A percentile compares a stretch with the other conserved stretches of the same genome.
These are phyloP conservation scores for Coniochaeta sp. DNA, from an alignment of 2,329 filamentous ascomycete genomes.

Conservation along the genomic window DNA sequence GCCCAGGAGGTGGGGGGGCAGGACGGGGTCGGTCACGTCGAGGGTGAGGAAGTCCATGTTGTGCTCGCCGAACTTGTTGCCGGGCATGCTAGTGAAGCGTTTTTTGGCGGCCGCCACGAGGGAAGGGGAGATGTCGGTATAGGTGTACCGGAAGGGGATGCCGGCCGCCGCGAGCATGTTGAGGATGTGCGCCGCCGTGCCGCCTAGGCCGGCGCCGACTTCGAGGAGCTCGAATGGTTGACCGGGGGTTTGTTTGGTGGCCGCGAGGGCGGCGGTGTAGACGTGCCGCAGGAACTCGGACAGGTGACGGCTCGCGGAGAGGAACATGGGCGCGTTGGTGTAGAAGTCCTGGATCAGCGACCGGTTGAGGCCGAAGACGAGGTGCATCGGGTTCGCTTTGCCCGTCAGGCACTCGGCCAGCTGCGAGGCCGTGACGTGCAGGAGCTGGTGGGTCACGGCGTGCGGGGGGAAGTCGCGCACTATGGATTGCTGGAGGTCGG, in stretches of 20 bases:
- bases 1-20: constrained; percentile 6
- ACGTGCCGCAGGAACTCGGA: constrained; percentile 10
- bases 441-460: background rate
- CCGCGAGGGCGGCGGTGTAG: constrained; percentile 1
- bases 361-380: constrained; percentile 14
- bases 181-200: constrained; percentile 27
- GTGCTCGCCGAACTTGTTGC: constrained; percentile 19
- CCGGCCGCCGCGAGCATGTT: constrained; percentile 14
- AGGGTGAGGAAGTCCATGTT: constrained; percentile 21
- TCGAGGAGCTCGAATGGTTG: constrained; percentile 30
- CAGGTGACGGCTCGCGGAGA: constrained; percentile 15
- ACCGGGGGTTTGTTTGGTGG: background rate
- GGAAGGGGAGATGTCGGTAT: constrained; percentile 32
- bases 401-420: constrained; percentile 11
- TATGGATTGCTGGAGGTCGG: background rate
- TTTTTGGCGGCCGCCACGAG: constrained; percentile 21
- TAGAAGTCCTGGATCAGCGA: constrained; percentile 29
- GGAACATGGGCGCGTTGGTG: constrained; percentile 18
- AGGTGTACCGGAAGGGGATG: constrained; percentile 29
- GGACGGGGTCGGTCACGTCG: background rate
- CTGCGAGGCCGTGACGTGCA: background rate
- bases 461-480: background rate
- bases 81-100: constrained; percentile 10
- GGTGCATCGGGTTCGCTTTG: constrained; percentile 7
- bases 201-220: constrained; percentile 35